Evolutionary conservation across 1,284 basidiomycete genomes (phyloP), one percentile per base, ranked within the genome.

Genomic region (Malassezia vespertilionis): DNA sequence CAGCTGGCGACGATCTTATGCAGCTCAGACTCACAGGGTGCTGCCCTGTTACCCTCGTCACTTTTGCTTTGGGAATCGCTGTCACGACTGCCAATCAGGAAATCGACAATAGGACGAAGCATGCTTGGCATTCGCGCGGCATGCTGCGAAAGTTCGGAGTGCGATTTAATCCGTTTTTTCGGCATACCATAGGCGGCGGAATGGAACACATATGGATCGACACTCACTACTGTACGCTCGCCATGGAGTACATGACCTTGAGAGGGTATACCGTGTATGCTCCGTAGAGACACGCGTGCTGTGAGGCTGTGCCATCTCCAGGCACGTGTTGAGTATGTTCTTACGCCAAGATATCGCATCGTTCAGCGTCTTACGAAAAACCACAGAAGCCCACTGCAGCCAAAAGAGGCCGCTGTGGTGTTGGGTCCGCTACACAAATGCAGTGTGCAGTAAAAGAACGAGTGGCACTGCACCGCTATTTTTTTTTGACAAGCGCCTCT

Each of bases 171-270:
- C 45, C 46, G 54, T 51, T 56, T 43, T 42, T 74, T 74, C 1
- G 74, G 73, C 15, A 74, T 74, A 6, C 74, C 74, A 43, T 70
- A 74, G 5, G 73, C 74, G n/a, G 72, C 74, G 38, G 63, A 56
- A 40, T 62, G 48, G 27, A 70, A 69, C n/a, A 50, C 28, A 26
- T 27, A 39, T 4, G 24, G 26, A n/a, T 18, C 21, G 28, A 11
- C 30, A 14, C 14, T 12, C 5, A 32, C 12, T 5, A 11, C 30
- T 11, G 8, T 8, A 12, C 12, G 7, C 26, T 28, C 26, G 12
- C 26, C 26, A 12, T 28, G 26, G 12, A 28, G 12, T 7, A 12
- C 26, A 28, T 12, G 26, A 12, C 26, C 8, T 28, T 12, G 8
- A 28, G 8, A 8, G 26, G 26, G 26, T 28, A 28, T 28, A 28